A percentile compares a stretch with the other conserved stretches of the same genome.
phyloP scores from a whole-genome alignment of 352 stramenopile species.

The Globisporangium irregulare region DNA sequence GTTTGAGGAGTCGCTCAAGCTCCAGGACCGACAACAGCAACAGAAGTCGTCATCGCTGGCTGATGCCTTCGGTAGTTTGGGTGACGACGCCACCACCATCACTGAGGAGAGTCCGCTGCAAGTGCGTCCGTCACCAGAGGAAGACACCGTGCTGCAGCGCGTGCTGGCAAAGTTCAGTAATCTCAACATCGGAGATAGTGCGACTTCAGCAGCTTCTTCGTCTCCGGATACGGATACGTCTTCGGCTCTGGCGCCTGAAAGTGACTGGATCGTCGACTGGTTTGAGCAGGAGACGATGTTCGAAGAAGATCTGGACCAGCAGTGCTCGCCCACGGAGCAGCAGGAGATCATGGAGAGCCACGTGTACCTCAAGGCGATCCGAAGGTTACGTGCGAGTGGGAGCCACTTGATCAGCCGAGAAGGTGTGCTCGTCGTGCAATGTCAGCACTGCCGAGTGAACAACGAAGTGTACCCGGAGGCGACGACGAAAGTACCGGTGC shows the following conservation, averaged over 20 bases:
- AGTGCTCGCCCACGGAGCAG: constrained; percentile 65
- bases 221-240: constrained; percentile 7
- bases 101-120: constrained; percentile 4
- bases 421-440: constrained; percentile 48
- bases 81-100: constrained; percentile 12
- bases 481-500: constrained; percentile 57
- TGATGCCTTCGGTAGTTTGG: not conserved
- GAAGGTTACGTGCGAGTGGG: constrained; percentile 31
- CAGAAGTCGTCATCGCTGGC: not conserved
- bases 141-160: constrained; percentile 48
- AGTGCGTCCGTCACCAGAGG: constrained; percentile 23
- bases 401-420: constrained; percentile 41
- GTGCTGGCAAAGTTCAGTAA: constrained; percentile 43
- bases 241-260: not conserved
- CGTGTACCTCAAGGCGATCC: constrained; percentile 69
- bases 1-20: constrained; percentile 66
- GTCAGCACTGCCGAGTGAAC: constrained; percentile 43
- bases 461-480: constrained; percentile 68
- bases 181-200: constrained; percentile 14
- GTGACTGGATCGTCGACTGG: constrained; percentile 71
- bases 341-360: constrained; percentile 73
- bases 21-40: constrained; percentile 20
- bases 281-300: constrained; percentile 91
- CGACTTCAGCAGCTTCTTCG: not conserved
- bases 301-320: constrained; percentile 82